A percentile compares a stretch with the other conserved stretches of the same genome.
Evolutionary conservation across 2,329 filamentous ascomycete species (phyloP).

Genomic region (Penicillium griseofulvum): DNA sequence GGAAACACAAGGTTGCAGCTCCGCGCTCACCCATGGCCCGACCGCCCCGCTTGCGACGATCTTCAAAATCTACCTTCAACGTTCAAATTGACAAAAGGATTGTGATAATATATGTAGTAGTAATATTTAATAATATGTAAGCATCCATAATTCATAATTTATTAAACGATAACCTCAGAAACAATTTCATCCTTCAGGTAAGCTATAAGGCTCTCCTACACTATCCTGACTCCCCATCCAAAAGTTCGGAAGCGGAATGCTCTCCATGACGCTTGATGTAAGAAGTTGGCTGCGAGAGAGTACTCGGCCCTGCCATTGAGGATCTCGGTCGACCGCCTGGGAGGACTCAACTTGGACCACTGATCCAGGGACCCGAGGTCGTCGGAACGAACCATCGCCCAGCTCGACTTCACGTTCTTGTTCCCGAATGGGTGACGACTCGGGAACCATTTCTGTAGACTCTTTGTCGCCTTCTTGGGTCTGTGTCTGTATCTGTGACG

Average conservation of each 20-base stretch:
- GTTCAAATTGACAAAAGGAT: neutral
- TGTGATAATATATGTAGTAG: neutral
- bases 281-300: conserved; percentile 38
- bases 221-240: conserved; percentile 41
- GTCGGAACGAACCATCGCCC: conserved; percentile 14
- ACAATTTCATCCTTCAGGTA: conserved; percentile 22
- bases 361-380: conserved; percentile 23
- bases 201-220: conserved; percentile 38
- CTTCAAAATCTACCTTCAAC: neutral
- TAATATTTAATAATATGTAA: neutral
- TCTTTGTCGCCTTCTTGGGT: conserved; percentile 21
- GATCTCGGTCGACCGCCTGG: conserved; percentile 33
- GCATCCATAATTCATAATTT: conserved; percentile 16
- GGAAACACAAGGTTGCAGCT: conserved; percentile 21
- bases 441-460: conserved; percentile 37
- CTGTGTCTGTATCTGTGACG: conserved; percentile 22
- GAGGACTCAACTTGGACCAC: conserved; percentile 44
- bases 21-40: conserved; percentile 33
- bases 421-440: conserved; percentile 37
- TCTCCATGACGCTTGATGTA: conserved; percentile 46
- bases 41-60: conserved; percentile 26
- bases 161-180: neutral
- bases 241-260: conserved; percentile 39
- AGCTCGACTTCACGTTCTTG: conserved; percentile 11
- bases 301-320: conserved; percentile 20